phyloP scores from a whole-genome alignment of 192 early-diverging fungal genomes.

The Backusella mclennaniae region DNA sequence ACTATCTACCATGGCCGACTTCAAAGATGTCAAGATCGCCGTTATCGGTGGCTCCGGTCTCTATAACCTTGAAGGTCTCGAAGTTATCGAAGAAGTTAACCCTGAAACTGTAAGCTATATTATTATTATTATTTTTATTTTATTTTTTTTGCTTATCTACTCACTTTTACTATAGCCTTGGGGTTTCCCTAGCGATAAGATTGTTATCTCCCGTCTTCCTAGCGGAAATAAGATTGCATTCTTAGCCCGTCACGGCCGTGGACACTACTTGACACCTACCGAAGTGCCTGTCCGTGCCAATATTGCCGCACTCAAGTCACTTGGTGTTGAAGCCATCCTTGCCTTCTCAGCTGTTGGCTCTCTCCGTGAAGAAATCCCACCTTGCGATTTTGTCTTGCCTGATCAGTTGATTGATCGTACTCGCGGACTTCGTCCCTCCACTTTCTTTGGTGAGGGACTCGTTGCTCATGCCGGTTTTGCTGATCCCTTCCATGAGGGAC shows the following conservation, averaged over 20 bases:
- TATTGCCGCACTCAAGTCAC: conserved; percentile 94
- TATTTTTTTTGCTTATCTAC: conserved; percentile 5
- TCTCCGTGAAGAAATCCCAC: conserved; percentile 89
- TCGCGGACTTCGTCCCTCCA: conserved; percentile 89
- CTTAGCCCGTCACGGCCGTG: conserved; percentile 91
- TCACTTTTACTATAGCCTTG: conserved; percentile 61
- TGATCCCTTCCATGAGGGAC: conserved; percentile 83
- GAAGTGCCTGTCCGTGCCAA: conserved; percentile 96
- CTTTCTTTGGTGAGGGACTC: conserved; percentile 92
- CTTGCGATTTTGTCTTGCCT: conserved; percentile 93
- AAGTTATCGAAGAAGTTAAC: conserved; percentile 70
- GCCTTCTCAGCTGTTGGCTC: conserved; percentile 98
- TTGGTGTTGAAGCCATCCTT: conserved; percentile 91
- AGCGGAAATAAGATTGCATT: conserved; percentile 87
- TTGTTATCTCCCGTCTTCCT: conserved; percentile 75
- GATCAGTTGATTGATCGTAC: conserved; percentile 97
- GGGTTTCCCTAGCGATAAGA: conserved; percentile 86
- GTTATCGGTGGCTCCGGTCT: conserved; percentile 96
- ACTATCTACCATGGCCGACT: background rate
- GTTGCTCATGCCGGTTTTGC: conserved; percentile 92
- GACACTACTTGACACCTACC: conserved; percentile 82
- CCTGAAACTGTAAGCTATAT: conserved; percentile 70
- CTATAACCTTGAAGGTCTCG: conserved; percentile 63
- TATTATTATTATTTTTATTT: background rate
- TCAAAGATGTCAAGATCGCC: conserved; percentile 72